phyloP scores from a whole-genome alignment of 2,329 filamentous ascomycete genomes.

The Diaporthe vexans region DNA sequence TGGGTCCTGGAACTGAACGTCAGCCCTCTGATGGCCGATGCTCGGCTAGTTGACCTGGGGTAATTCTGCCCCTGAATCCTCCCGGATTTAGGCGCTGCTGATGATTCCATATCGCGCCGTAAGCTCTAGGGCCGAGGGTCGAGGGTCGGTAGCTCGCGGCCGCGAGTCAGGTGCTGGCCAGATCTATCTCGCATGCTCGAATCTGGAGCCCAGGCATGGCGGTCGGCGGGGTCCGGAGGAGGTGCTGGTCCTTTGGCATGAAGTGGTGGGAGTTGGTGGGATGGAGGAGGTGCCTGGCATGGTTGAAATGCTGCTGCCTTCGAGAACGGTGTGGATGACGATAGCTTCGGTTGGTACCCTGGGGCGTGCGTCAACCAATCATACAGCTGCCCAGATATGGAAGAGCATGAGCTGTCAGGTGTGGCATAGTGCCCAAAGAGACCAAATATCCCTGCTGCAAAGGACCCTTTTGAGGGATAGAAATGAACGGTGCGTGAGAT shows the following conservation, averaged over 20 bases:
- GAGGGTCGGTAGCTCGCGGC: neutral
- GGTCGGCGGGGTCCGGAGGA: conserved; percentile 8
- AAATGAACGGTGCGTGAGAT: conserved; percentile 17
- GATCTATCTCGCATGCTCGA: conserved; percentile 13
- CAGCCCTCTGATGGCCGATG: neutral
- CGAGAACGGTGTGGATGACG: conserved; percentile 1
- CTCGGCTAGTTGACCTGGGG: neutral
- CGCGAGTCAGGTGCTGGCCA: neutral
- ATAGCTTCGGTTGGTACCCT: conserved; percentile 6
- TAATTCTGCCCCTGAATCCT: conserved; percentile 25
- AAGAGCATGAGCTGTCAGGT: conserved; percentile 22
- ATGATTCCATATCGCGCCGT: conserved; percentile 13
- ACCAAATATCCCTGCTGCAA: conserved; percentile 12
- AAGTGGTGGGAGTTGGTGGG: neutral
- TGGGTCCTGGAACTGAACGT: neutral
- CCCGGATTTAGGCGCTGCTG: neutral
- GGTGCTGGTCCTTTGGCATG: neutral
- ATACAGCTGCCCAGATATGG: conserved; percentile 20
- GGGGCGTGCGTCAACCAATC: neutral
- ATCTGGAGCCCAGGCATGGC: neutral
- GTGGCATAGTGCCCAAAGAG: conserved; percentile 29
- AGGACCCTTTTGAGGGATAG: conserved; percentile 14
- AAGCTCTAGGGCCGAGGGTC: conserved; percentile 17
- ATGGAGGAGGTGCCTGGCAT: neutral
- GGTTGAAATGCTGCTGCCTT: neutral